A percentile compares a stretch with the other conserved stretches of the same genome.
These are phyloP conservation scores for Tephrocybe sp. DNA, from an alignment of 768 basidiomycete genomes.

Conservation along the genomic window DNA sequence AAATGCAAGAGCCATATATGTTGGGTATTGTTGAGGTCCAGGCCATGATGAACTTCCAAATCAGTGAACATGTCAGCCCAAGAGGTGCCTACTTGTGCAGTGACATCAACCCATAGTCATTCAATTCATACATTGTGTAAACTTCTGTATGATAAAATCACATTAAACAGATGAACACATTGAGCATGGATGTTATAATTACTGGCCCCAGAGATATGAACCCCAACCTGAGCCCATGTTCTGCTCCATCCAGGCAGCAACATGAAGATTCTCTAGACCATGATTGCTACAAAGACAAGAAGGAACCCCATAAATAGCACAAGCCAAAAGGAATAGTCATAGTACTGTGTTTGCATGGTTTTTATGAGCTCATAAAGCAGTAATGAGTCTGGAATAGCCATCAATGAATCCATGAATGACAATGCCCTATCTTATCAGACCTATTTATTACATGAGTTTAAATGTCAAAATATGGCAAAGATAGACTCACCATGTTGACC, in stretches of 20 bases:
- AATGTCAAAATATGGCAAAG: background rate
- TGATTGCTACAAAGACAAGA: constrained; percentile 35
- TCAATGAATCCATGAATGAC: constrained; percentile 36
- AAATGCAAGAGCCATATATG: constrained; percentile 39
- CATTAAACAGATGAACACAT: background rate
- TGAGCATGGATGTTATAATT: background rate
- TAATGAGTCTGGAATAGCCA: constrained; percentile 23
- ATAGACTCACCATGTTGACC: constrained; percentile 29
- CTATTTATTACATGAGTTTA: constrained; percentile 13
- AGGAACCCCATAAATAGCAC: constrained; percentile 28
- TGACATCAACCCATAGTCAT: constrained; percentile 37
- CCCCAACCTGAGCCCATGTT: constrained; percentile 17
- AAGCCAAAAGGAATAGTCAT: constrained; percentile 25
- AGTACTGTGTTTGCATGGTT: constrained; percentile 39
- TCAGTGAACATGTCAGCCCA: constrained; percentile 25
- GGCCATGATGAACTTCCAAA: constrained; percentile 29
- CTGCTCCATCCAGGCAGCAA: constrained; percentile 32
- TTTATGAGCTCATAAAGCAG: constrained; percentile 35
- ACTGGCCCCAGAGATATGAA: constrained; percentile 39
- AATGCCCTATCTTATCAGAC: constrained; percentile 31
- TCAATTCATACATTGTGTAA: constrained; percentile 40
- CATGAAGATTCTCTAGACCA: constrained; percentile 37
- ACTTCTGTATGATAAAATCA: constrained; percentile 20
- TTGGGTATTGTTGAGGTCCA: constrained; percentile 24
- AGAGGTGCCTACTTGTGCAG: constrained; percentile 23